Base-by-base conservation (phyloP, 352 stramenopile species). In the Globisporangium emineosum region DNA sequence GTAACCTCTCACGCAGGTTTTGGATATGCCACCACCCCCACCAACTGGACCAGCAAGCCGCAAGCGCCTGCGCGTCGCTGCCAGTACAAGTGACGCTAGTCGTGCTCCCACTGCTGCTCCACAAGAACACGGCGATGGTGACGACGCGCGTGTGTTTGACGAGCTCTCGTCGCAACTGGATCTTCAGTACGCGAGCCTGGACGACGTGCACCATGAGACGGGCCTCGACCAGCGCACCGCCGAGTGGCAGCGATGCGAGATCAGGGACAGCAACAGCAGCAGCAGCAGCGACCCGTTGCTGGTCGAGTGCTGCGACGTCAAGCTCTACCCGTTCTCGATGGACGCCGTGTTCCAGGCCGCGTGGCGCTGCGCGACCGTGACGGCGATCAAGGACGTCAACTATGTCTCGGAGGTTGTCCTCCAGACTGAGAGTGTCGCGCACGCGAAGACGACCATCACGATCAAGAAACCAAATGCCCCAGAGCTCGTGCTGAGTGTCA, bases 171-270 rank as follows among this genome's bases (percentile, higher is more conserved):
- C n/a, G 2, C 43, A 51, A 25, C 43, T 51, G 19, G 43, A 51
- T 6, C 43, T 13, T 1, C 43, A 51, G n/a, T 51, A 51, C n/a
- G 19, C 17, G n/a, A 15, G 19, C 8, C n/a, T 51, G 43, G 43
- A 51, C 43, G 43, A 27, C n/a, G 43, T 51, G 2, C 43, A 27
- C 7, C n/a, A n/a, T 27, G 43, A 51, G 8, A 51, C n/a, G n/a
- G 43, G 43, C 6, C 43, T 51, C 19, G 8, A 23, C 7, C 17
- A 23, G 43, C 17, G n/a, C 19, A 51, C 19, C 43, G 1, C 43
- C 43, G 43, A 51, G 43, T 51, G 43, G 43, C 43, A 51, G 43
- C n/a, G n/a, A 6, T 51, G 43, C 43, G 43, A 51, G 43, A n/a
- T 51, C 19, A 8, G 25, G 15, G 37, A 45, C 12, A 45, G 37